Percentiles rank a stretch among this genome's conserved stretches.
These are phyloP conservation scores for Phanerochaete carnosa DNA, from an alignment of 768 basidiomycete species.

Conservation along the genomic window DNA sequence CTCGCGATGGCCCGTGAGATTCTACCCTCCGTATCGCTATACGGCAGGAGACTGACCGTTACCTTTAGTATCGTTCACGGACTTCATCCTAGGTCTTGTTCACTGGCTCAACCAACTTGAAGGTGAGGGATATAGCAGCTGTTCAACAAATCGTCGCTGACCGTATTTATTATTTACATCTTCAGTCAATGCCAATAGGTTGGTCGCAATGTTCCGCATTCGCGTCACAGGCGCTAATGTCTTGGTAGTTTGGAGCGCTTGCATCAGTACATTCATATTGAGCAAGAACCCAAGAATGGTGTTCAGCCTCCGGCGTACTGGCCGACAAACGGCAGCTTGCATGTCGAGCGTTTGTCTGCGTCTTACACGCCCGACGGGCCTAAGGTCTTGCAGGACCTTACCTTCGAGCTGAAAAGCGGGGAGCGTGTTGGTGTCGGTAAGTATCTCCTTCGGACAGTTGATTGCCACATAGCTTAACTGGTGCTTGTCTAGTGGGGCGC, in stretches of 20 bases:
- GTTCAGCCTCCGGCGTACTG: constrained; percentile 55
- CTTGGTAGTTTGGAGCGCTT: constrained; percentile 44
- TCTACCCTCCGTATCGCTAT: not conserved
- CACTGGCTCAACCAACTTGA: constrained; percentile 41
- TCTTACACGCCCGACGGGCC: constrained; percentile 50
- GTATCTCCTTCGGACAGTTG: not conserved
- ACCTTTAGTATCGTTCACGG: constrained; percentile 46
- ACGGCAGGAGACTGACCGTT: not conserved
- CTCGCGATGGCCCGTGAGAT: constrained; percentile 37
- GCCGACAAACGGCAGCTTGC: constrained; percentile 53
- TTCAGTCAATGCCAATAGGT: constrained; percentile 40
- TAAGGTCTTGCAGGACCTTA: constrained; percentile 48
- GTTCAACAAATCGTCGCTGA: constrained; percentile 13
- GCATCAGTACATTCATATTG: constrained; percentile 49
- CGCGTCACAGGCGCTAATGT: too few species aligned
- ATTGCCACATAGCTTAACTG: not conserved
- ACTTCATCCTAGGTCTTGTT: constrained; percentile 49
- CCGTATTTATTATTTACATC: constrained; percentile 47
- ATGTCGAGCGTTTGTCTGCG: constrained; percentile 50
- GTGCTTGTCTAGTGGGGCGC: constrained; percentile 40
- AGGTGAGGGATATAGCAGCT: constrained; percentile 24
- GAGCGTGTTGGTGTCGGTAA: constrained; percentile 54
- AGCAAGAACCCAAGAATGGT: constrained; percentile 43
- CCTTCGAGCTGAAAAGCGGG: constrained; percentile 48
- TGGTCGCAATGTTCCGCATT: not conserved